Percentiles rank a stretch among this genome's conserved stretches.
phyloP scores from a whole-genome alignment of 1,139 yeast genomes.

The Pichia sp. region DNA sequence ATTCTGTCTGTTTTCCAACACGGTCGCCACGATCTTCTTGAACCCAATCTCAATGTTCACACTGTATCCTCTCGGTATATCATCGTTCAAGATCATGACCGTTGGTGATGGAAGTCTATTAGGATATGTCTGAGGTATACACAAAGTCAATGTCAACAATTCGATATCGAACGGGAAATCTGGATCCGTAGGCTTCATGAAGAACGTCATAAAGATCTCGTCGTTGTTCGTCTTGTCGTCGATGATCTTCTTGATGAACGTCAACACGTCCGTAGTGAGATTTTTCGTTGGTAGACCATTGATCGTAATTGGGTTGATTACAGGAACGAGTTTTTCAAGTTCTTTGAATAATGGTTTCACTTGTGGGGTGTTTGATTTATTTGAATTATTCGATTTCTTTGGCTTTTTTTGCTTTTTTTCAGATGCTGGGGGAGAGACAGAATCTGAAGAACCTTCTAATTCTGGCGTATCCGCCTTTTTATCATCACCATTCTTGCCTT shows the following conservation, averaged over 20 bases:
- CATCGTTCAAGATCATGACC: slow-evolving; percentile 57
- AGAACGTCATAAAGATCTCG: slow-evolving; percentile 29
- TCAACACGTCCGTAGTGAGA: slow-evolving; percentile 21
- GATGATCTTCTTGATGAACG: slow-evolving; percentile 20
- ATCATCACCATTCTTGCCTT: background rate
- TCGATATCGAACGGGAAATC: slow-evolving; percentile 70
- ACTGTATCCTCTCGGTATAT: slow-evolving; percentile 72
- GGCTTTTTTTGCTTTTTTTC: background rate
- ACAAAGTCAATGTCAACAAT: slow-evolving; percentile 47
- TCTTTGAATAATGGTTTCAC: slow-evolving; percentile 8
- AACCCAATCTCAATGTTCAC: slow-evolving; percentile 68
- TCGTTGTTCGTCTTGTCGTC: slow-evolving; percentile 17
- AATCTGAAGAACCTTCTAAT: no score
- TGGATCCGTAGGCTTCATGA: slow-evolving; percentile 61
- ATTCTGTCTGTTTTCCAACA: slow-evolving; percentile 30
- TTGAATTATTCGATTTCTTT: background rate
- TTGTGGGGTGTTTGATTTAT: background rate
- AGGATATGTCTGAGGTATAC: slow-evolving; percentile 60
- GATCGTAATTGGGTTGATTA: slow-evolving; percentile 25
- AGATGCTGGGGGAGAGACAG: no score
- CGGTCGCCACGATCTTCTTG: slow-evolving; percentile 44
- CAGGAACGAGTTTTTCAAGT: slow-evolving; percentile 9
- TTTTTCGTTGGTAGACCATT: slow-evolving; percentile 28
- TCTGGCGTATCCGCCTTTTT: background rate
- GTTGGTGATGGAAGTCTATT: slow-evolving; percentile 37